Percentiles rank a stretch among this genome's conserved stretches.
Conservation (phyloP, 495 filamentous ascomycete genomes). For the Saxispiralis lemnorum region DNA sequence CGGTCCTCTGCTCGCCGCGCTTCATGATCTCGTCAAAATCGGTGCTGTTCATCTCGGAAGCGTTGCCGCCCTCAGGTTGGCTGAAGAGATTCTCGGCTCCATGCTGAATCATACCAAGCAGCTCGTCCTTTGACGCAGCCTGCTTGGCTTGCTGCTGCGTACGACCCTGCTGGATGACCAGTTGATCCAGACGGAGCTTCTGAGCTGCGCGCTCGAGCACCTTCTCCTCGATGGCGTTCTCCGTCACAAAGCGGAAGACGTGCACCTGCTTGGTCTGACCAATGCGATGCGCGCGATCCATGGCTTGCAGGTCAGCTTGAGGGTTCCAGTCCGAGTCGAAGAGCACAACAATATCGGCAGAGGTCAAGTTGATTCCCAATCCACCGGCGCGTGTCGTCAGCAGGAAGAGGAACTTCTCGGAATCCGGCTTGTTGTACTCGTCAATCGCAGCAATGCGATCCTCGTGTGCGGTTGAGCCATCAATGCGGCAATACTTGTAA, state of each 20-base stretch:
- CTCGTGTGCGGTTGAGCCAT: constrained; percentile 92
- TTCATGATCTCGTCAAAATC: constrained; percentile 79
- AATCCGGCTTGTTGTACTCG: constrained; percentile 88
- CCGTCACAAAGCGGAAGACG: constrained; percentile 91
- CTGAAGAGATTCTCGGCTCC: constrained; percentile 89
- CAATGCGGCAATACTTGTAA: constrained; percentile 93
- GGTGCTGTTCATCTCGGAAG: constrained; percentile 52
- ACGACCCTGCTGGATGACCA: constrained; percentile 98
- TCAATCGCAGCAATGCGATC: constrained; percentile 96
- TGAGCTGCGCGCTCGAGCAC: constrained; percentile 94
- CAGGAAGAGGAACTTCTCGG: constrained; percentile 93
- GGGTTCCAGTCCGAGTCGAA: constrained; percentile 99
- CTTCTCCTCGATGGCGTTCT: constrained; percentile 97
- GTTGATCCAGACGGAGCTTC: constrained; percentile 88
- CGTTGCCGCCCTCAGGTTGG: constrained; percentile 40
- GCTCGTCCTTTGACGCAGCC: constrained; percentile 81
- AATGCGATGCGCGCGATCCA: constrained; percentile 97
- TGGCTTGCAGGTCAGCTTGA: constrained; percentile 93
- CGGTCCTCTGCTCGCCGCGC: constrained; percentile 77
- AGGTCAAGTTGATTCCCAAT: constrained; percentile 94
- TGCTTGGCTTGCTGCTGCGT: constrained; percentile 80
- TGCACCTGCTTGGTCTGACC: constrained; percentile 96
- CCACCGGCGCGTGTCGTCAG: constrained; percentile 94
- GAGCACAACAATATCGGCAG: constrained; percentile 90
- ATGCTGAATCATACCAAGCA: constrained; percentile 96